Base-by-base conservation (phyloP, 23 red algal species). In the Gracilaria domingensis region DNA sequence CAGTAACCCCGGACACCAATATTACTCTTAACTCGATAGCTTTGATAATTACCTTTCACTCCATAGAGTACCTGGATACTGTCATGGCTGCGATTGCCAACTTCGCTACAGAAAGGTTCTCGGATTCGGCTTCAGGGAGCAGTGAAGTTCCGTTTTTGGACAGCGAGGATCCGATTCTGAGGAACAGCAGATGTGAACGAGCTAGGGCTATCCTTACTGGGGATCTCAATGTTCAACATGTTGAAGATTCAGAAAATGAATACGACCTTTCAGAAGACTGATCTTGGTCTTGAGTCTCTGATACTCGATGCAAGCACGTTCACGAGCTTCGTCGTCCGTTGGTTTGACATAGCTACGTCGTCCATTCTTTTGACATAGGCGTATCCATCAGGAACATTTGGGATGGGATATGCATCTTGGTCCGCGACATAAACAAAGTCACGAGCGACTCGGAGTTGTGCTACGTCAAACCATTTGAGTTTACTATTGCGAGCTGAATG, bases 331-430 rank as follows among this genome's bases (percentile, higher is more conserved):
- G 42, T 77, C 21, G 50, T 77, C 72, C 72, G 50, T 51, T 14
- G 72, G 72, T 50, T 77, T 77, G 39, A 77, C 72, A n/a, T n/a
- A n/a, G n/a, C n/a, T n/a, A n/a, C n/a, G n/a, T n/a, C n/a, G n/a
- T n/a, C n/a, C n/a, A n/a, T n/a, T n/a, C n/a, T n/a, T n/a, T n/a
- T n/a, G n/a, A n/a, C n/a, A 20, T 77, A 77, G 18, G 96, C 80
- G 32, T 91, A 92, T 39, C 91, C 86, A 55, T 86, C 78, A 34
- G 54, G 49, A 11, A 66, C 80, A 44, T 55, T 74, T 8, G 75
- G 24, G 32, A 92, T 87, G 21, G 74, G 87, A 81, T 96, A 96
- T 40, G 91, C 91, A 37, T 95, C 82, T 55, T 94, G 84, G 23
- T 42, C 62, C 24, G 88, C 38, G 21, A 91, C 74, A 88, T 90